These are phyloP conservation scores for Phytopythium sindhum DNA, from an alignment of 352 stramenopile genomes.

Conservation along the genomic window DNA sequence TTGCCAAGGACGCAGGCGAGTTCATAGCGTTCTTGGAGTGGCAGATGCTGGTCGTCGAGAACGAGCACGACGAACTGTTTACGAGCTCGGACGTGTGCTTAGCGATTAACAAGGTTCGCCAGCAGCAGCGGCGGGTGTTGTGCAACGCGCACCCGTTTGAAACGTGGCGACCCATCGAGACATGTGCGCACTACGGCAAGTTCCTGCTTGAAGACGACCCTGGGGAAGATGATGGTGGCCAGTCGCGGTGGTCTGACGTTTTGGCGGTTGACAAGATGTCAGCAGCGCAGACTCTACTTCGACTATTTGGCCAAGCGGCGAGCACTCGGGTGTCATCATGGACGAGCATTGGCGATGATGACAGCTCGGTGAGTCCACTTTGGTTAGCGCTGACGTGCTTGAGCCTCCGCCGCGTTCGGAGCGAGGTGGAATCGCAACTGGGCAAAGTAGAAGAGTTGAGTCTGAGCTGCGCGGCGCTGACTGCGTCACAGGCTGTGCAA, in stretches of 20 bases:
- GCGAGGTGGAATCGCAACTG: slow-evolving; percentile 71
- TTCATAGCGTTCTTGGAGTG: slow-evolving; percentile 50
- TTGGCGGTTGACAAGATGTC: slow-evolving; percentile 39
- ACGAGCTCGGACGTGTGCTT: slow-evolving; percentile 34
- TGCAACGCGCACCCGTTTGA: slow-evolving; percentile 60
- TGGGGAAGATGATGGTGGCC: background rate
- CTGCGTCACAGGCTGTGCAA: slow-evolving; percentile 50
- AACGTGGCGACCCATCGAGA: slow-evolving; percentile 40
- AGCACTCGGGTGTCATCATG: slow-evolving; percentile 37
- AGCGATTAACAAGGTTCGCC: slow-evolving; percentile 40
- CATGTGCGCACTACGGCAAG: slow-evolving; percentile 40
- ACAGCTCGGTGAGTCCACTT: slow-evolving; percentile 34
- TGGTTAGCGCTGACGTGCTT: slow-evolving; percentile 58
- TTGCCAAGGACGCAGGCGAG: slow-evolving; percentile 43
- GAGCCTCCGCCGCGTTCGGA: slow-evolving; percentile 60
- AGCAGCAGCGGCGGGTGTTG: slow-evolving; percentile 52
- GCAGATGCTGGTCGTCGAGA: slow-evolving; percentile 77
- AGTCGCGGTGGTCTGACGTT: background rate
- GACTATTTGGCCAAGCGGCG: slow-evolving; percentile 37
- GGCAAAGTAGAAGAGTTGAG: slow-evolving; percentile 84
- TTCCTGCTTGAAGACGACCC: slow-evolving; percentile 26
- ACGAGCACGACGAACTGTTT: slow-evolving; percentile 47
- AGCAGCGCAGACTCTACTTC: slow-evolving; percentile 34
- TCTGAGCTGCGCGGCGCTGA: slow-evolving; percentile 48
- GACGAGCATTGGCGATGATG: slow-evolving; percentile 29